A percentile compares a stretch with the other conserved stretches of the same genome.
Evolutionary conservation across 495 filamentous ascomycete species (phyloP).

Genomic region (Penicillium roqueforti): DNA sequence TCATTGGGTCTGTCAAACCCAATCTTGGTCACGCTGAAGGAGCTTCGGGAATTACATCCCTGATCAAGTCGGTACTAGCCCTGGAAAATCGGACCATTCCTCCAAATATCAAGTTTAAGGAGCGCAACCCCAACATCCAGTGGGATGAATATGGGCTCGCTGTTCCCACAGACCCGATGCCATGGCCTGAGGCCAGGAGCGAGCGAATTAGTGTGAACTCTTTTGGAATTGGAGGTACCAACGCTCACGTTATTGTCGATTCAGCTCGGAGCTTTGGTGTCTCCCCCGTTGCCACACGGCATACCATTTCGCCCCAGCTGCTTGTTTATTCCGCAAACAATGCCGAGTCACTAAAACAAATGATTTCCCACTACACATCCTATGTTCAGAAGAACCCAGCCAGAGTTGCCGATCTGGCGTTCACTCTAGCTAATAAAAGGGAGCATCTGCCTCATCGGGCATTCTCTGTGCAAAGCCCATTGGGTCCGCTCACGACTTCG

Average conservation of each 20-base stretch:
- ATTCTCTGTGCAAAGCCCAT: conserved; percentile 7
- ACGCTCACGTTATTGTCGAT: conserved; percentile 30
- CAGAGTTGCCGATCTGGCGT: conserved; percentile 10
- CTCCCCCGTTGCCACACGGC: neutral
- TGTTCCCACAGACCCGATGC: conserved; percentile 21
- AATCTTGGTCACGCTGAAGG: conserved; percentile 52
- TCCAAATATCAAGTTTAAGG: conserved; percentile 42
- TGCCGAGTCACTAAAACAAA: conserved; percentile 1
- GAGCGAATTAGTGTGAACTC: conserved; percentile 30
- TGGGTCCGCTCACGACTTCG: neutral
- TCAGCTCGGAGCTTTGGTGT: neutral
- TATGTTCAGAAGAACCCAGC: conserved; percentile 6
- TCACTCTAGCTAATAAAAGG: conserved; percentile 9
- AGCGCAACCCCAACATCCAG: conserved; percentile 21
- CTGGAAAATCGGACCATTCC: conserved; percentile 48
- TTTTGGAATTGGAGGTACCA: conserved; percentile 34
- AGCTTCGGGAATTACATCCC: conserved; percentile 50
- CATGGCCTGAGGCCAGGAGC: conserved; percentile 22
- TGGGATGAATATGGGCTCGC: conserved; percentile 5
- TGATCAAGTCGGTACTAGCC: conserved; percentile 55
- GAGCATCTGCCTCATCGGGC: conserved; percentile 8
- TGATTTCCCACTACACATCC: neutral
- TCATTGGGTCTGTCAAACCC: conserved; percentile 43
- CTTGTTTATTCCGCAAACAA: conserved; percentile 4
- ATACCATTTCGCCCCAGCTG: neutral